Conservation (phyloP, 169 alveolate species). For the Plasmodium gallinaceum region DNA sequence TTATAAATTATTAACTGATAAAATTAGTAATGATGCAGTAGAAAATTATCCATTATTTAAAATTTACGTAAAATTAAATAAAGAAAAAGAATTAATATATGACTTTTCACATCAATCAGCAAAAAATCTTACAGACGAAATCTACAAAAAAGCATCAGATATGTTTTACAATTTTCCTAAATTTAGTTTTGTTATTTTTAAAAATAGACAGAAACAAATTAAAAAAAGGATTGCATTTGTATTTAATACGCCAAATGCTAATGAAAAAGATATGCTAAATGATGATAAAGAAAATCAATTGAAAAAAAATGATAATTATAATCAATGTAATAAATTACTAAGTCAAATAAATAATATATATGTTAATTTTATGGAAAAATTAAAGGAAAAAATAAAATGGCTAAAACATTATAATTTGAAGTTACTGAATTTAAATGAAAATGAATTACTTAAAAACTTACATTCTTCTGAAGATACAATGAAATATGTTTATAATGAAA, state of each 20-base stretch:
- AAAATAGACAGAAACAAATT: slow-evolving; percentile 73
- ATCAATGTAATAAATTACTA: slow-evolving; percentile 57
- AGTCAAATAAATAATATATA: slow-evolving; percentile 67
- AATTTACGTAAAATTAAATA: slow-evolving; percentile 60
- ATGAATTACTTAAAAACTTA: slow-evolving; percentile 26
- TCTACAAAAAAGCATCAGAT: slow-evolving; percentile 74
- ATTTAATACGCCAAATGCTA: slow-evolving; percentile 36
- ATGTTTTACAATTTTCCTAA: slow-evolving; percentile 48
- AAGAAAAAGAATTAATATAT: slow-evolving; percentile 38
- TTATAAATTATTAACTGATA: slow-evolving; percentile 63
- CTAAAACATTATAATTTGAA: slow-evolving; percentile 61
- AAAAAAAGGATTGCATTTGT: slow-evolving; percentile 67
- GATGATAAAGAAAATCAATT: slow-evolving; percentile 27
- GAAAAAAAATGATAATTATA: slow-evolving; percentile 62
- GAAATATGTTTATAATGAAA: slow-evolving; percentile 59
- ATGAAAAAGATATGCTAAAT: slow-evolving; percentile 33
- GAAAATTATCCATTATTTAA: slow-evolving; percentile 71
- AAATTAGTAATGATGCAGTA: slow-evolving; percentile 73
- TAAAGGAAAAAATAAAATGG: slow-evolving; percentile 75
- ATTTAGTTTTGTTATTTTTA: slow-evolving; percentile 50
- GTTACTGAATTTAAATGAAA: slow-evolving; percentile 40
- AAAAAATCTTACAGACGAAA: slow-evolving; percentile 66
- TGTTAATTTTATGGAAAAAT: slow-evolving; percentile 70
- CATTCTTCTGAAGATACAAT: slow-evolving; percentile 66
- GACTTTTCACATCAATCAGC: slow-evolving; percentile 72